Base-by-base conservation (phyloP, 345 rosid species). In the Lepidium didymum region DNA sequence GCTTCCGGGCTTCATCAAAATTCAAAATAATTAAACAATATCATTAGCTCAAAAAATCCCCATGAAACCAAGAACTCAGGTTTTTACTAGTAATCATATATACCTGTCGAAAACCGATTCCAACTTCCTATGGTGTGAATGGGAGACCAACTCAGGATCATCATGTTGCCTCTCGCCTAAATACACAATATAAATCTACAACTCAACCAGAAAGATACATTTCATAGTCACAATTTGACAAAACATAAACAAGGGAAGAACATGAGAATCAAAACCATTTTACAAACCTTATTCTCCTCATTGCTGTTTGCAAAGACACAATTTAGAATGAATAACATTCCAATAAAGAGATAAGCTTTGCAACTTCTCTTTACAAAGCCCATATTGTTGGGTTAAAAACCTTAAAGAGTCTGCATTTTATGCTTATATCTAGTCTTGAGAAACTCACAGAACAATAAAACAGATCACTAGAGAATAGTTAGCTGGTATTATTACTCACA, bases 111-210 rank as follows among this genome's bases (percentile, higher is more conserved):
- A 44, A 35, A 80, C 60, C 18, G 64, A 43, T 33, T 76, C 74
- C 49, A 84, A 69, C 68, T 80, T 67, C 64, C 60, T 37, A 18
- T 78, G 73, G 55, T 84, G 84, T 37, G 58, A 70, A 50, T 72
- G 67, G 7, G 74, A 62, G 40, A 73, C 78, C 55, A 46, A 19
- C 6, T 47, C 66, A 58, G 81, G 80, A 77, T 80, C 84, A 42
- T 78, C 81, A 58, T 77, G 67, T 64, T 45, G 67, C 61, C 71
- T 82, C 54, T 18, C 83, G 49, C 88, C 86, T 79, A 84, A 71
- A 49, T 82, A 72, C 37, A 84, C 88, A 47, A 49, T 3, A 49
- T 59, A 59, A 15, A 19, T 10, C 74, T 69, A 31, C 8, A 5
- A 27, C 15, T 36, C 38, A 35, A 68, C 7, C 46, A 56, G 25